These are phyloP conservation scores for Aspergillus tanneri DNA, from an alignment of 2,329 filamentous ascomycete genomes.

Conservation along the genomic window DNA sequence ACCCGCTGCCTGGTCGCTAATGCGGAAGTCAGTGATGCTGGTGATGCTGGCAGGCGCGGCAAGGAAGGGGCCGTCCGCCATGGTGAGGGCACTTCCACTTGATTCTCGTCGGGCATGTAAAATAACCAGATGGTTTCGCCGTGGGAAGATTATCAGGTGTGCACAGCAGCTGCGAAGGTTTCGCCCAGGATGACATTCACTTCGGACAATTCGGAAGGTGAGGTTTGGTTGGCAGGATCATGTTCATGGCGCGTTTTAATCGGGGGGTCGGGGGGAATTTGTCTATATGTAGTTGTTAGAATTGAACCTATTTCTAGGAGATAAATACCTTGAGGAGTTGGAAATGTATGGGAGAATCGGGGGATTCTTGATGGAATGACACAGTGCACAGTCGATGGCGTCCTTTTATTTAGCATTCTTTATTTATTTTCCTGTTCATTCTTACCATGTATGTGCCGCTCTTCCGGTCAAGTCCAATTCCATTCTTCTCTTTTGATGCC, in stretches of 20 bases:
- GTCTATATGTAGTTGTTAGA: slow-evolving; percentile 44
- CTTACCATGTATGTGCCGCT: slow-evolving; percentile 53
- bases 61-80: slow-evolving; percentile 59
- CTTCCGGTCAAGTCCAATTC: slow-evolving; percentile 54
- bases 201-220: slow-evolving; percentile 55
- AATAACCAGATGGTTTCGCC: slow-evolving; percentile 60
- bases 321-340: slow-evolving; percentile 48
- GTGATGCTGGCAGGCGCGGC: slow-evolving; percentile 58
- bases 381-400: slow-evolving; percentile 59
- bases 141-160: slow-evolving; percentile 56
- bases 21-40: slow-evolving; percentile 58
- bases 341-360: slow-evolving; percentile 55
- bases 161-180: slow-evolving; percentile 54
- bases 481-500: no score
- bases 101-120: slow-evolving; percentile 52
- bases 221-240: slow-evolving; percentile 56
- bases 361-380: slow-evolving; percentile 56
- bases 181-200: slow-evolving; percentile 59
- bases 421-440: background rate
- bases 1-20: slow-evolving; percentile 57
- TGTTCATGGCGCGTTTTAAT: slow-evolving; percentile 59
- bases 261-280: slow-evolving; percentile 53
- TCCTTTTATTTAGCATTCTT: slow-evolving; percentile 31
- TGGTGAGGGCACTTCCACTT: slow-evolving; percentile 53
- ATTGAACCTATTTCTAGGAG: background rate